Conservation (phyloP, 805 yeast genomes). For the Starmerella scarabaei region DNA sequence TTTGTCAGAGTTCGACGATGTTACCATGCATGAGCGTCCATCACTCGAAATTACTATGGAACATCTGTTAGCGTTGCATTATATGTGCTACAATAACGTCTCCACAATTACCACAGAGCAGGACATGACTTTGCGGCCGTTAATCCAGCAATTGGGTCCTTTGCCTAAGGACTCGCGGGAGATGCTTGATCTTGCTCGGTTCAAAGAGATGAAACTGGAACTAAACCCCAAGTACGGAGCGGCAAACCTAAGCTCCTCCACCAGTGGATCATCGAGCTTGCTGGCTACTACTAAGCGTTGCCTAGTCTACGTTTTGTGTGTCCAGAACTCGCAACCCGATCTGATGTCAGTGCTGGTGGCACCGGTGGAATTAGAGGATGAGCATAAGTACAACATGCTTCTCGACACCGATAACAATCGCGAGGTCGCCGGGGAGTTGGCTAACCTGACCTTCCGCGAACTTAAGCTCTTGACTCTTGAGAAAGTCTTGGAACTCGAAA, state of each 20-base stretch:
- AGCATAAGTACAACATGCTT: constrained; percentile 27
- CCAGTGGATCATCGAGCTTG: constrained; percentile 25
- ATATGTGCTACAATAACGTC: constrained; percentile 26
- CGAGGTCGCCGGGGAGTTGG: constrained; percentile 21
- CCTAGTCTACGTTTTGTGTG: constrained; percentile 66
- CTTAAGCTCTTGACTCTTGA: constrained; percentile 66
- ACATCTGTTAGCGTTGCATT: constrained; percentile 30
- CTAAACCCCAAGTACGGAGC: constrained; percentile 45
- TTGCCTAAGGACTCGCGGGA: constrained; percentile 35
- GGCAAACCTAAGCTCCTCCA: constrained; percentile 9
- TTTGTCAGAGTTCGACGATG: constrained; percentile 51
- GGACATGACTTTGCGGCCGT: constrained; percentile 44
- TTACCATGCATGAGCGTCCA: constrained; percentile 39
- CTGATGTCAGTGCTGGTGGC: constrained; percentile 56
- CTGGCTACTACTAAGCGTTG: constrained; percentile 50
- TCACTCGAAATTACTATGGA: constrained; percentile 27
- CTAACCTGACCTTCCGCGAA: constrained; percentile 44
- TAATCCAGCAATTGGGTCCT: constrained; percentile 33
- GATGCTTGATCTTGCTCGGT: constrained; percentile 38
- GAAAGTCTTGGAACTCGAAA: constrained; percentile 62
- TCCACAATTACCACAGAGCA: constrained; percentile 17
- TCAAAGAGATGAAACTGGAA: constrained; percentile 41
- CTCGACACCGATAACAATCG: constrained; percentile 17
- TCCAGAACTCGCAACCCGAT: constrained; percentile 53
- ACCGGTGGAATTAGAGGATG: constrained; percentile 58